phyloP scores from a whole-genome alignment of 345 rosid genomes.

The Eucalyptus melliodora region DNA sequence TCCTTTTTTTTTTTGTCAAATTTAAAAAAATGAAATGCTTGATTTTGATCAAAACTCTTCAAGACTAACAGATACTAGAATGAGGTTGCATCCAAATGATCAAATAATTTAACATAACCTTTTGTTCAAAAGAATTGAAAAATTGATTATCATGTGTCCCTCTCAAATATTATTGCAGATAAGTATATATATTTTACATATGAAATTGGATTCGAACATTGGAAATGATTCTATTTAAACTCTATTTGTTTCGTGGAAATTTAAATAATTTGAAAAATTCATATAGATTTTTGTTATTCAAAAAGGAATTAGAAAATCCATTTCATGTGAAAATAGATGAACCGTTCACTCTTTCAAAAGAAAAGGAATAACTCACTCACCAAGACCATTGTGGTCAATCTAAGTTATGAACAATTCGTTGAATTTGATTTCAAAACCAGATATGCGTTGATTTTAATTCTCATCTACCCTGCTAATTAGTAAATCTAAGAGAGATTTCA shows the following conservation, averaged over 20 bases:
- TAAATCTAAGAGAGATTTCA: too few relatives aligned
- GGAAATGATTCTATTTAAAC: background rate
- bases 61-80: background rate
- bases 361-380: background rate
- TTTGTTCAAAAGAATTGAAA: background rate
- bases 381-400: background rate
- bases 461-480: background rate
- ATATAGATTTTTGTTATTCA: background rate
- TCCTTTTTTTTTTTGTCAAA: background rate
- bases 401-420: background rate
- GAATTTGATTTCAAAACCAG: background rate
- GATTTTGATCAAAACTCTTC: background rate
- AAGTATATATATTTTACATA: background rate
- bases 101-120: background rate
- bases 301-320: background rate
- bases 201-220: background rate
- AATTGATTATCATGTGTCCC: background rate
- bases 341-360: background rate
- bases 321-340: background rate
- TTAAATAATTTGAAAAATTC: background rate
- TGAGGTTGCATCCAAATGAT: background rate
- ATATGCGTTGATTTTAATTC: background rate
- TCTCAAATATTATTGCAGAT: background rate
- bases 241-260: rapidly evolving
- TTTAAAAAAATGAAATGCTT: background rate